Base-by-base conservation (phyloP, 192 early-diverging fungal species). In the Chytriomyces sp. region DNA sequence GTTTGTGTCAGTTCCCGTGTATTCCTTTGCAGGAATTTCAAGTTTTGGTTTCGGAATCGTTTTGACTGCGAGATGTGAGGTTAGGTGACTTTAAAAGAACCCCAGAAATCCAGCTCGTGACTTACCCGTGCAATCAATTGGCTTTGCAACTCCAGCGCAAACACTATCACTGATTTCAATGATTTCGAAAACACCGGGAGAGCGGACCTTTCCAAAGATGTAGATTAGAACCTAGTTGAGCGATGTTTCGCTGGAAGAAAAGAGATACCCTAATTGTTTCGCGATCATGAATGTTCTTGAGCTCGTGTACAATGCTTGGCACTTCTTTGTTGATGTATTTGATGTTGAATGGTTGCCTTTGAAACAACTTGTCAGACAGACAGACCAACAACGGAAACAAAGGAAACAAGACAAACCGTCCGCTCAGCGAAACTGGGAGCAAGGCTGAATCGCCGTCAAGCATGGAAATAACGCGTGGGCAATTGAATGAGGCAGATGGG, bases 401-500 rank as follows among this genome's bases (percentile, higher is more conserved):
- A 59, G 0, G 57, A 57, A 2, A 26, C 77, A 26, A 67, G 62
- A 20, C 72, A 8, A 16, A 83, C 79, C 73, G 75, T 35, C 86
- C 86, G 57, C 71, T 76, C 5, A 86, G 64, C 11, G 45, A 11
- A 44, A 87, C 50, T 7, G 78, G 79, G 6, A 85, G 13, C 13
- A 24, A 5, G 11, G 79, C 72, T 0, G 48, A 26, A 26, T 50
- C 64, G 20, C 82, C 82, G 57, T 85, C 85, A 44, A 88, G 71
- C 43, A 83, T 46, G 9, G 9, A 28, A 46, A 88, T 46, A 10
- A 81, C 75, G 44, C 60, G 77, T 7, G 70, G 78, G 64, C 78
- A 82, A n/a, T 62, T 69, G 67, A 88, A 88, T 43, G 72, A 61
- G 20, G 68, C 85, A 47, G 77, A 65, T 16, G 87, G 87, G 59